phyloP scores from a whole-genome alignment of 2,329 filamentous ascomycete species.

The Nannizziopsis barbatae region DNA sequence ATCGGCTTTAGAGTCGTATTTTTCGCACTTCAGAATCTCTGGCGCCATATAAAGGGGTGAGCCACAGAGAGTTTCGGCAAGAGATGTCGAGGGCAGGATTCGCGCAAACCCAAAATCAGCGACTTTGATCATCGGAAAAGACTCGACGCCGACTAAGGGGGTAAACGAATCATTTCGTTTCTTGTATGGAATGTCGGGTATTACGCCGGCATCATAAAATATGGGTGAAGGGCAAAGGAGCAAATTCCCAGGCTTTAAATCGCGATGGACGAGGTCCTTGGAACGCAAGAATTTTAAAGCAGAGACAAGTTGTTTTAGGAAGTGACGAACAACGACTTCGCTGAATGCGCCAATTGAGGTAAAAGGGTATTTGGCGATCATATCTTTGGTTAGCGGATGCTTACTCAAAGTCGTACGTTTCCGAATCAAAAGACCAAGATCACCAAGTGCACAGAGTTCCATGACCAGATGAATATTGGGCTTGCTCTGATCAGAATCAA shows the following conservation, averaged over 20 bases:
- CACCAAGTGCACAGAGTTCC: conserved; percentile 95
- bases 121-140: conserved; percentile 90
- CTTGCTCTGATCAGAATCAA: conserved; percentile 76
- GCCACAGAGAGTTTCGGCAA: conserved; percentile 92
- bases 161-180: conserved; percentile 70
- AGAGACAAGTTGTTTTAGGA: conserved; percentile 86
- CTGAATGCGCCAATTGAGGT: conserved; percentile 73
- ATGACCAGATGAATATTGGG: conserved; percentile 93
- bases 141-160: conserved; percentile 67
- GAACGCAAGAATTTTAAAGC: conserved; percentile 78
- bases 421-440: conserved; percentile 92
- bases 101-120: conserved; percentile 98
- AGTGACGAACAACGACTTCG: conserved; percentile 93
- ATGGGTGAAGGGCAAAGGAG: conserved; percentile 71
- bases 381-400: conserved; percentile 72
- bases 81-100: conserved; percentile 75
- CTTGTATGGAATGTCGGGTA: conserved; percentile 58
- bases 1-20: conserved; percentile 93
- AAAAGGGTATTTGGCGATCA: conserved; percentile 88
- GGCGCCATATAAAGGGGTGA: conserved; percentile 98
- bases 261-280: conserved; percentile 83
- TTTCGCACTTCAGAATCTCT: conserved; percentile 92
- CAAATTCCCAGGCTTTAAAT: conserved; percentile 95
- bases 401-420: conserved; percentile 71
- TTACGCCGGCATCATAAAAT: conserved; percentile 53